These are phyloP conservation scores for Cucumis melo DNA, from an alignment of 306 rosid genomes.

Conservation along the genomic window DNA sequence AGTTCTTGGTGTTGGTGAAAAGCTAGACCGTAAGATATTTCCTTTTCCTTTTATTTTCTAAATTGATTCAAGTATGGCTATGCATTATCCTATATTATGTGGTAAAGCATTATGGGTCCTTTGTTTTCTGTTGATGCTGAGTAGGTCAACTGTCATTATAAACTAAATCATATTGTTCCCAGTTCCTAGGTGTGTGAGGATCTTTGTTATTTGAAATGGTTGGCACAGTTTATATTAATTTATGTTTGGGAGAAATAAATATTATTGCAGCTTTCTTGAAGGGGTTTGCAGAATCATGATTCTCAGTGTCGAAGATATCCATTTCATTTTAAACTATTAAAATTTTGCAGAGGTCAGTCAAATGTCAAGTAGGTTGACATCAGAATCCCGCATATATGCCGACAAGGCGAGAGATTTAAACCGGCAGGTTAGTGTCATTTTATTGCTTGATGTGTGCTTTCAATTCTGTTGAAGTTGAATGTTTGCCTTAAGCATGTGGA, in stretches of 20 bases:
- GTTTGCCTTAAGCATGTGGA: background rate
- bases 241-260: background rate
- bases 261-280: background rate
- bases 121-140: background rate
- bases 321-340: background rate
- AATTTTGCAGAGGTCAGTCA: constrained; percentile 88
- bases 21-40: constrained; percentile 82
- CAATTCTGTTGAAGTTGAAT: background rate
- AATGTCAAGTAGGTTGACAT: constrained; percentile 90
- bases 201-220: background rate
- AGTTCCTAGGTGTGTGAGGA: background rate
- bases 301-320: background rate
- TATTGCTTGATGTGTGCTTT: background rate
- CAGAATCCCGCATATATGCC: constrained; percentile 89
- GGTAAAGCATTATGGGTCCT: background rate
- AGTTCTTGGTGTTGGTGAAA: constrained; percentile 99
- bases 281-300: background rate
- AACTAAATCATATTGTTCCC: background rate
- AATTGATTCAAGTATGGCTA: background rate
- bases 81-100: background rate
- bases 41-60: background rate
- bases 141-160: background rate
- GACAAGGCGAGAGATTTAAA: constrained; percentile 88
- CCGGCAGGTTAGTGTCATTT: constrained; percentile 57
- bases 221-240: background rate